Percentiles rank a stretch among this genome's conserved stretches.
phyloP scores from a whole-genome alignment of 2,329 filamentous ascomycete species.

The Herpotrichia juniperi region DNA sequence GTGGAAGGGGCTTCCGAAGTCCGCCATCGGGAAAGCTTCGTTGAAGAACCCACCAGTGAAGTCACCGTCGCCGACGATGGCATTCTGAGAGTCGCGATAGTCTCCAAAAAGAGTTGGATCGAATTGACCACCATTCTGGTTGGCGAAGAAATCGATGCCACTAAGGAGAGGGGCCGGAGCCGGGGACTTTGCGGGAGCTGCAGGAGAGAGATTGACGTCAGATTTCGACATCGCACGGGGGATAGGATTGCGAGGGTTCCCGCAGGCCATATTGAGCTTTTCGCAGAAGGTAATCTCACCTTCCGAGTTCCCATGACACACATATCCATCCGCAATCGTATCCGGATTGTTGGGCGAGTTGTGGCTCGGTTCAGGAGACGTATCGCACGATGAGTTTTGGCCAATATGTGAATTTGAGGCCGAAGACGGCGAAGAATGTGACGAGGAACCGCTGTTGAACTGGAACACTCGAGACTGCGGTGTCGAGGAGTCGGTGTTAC shows the following conservation, averaged over 20 bases:
- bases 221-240: constrained; percentile 55
- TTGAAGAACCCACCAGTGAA: constrained; percentile 73
- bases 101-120: constrained; percentile 91
- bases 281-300: constrained; percentile 62
- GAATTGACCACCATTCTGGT: constrained; percentile 84
- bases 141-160: constrained; percentile 75
- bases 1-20: constrained; percentile 84
- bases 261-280: constrained; percentile 62
- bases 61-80: constrained; percentile 70
- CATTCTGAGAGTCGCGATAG: constrained; percentile 89
- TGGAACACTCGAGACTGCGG: constrained; percentile 56
- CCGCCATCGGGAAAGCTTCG: constrained; percentile 77
- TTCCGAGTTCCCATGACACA: constrained; percentile 56
- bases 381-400: constrained; percentile 68
- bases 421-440: constrained; percentile 57
- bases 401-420: constrained; percentile 59
- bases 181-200: constrained; percentile 44
- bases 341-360: constrained; percentile 77
- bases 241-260: constrained; percentile 59
- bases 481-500: constrained; percentile 51
- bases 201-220: constrained; percentile 47
- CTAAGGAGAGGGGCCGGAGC: constrained; percentile 45
- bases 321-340: constrained; percentile 45
- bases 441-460: constrained; percentile 56
- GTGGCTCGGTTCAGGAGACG: constrained; percentile 76